phyloP scores from a whole-genome alignment of 2,329 filamentous ascomycete genomes.

The Colletotrichum karsti region DNA sequence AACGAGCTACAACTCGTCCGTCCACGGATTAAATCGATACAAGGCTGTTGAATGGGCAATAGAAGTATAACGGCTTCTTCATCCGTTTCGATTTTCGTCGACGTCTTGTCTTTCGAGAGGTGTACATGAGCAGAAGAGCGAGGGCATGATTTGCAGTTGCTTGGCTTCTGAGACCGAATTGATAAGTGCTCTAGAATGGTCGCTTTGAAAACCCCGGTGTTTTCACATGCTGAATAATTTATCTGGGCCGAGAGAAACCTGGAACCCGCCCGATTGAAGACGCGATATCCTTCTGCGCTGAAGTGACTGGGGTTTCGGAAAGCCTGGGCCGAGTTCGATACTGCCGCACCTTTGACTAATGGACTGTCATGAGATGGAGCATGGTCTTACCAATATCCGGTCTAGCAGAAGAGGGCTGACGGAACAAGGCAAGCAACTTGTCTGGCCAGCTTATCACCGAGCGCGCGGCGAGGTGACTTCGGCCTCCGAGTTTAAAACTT shows the following conservation, averaged over 20 bases:
- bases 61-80: too few relatives aligned
- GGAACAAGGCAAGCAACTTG: not conserved
- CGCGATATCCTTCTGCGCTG: not conserved
- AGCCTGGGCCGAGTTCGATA: not conserved
- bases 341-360: not conserved
- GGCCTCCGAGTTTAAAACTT: slow-evolving; percentile 1
- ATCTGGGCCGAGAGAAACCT: not conserved
- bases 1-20: too few relatives aligned
- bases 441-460: slow-evolving; percentile 12
- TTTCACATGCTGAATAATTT: not conserved
- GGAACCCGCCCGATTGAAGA: not conserved
- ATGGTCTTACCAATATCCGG: not conserved
- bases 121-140: too few relatives aligned
- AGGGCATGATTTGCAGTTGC: too few relatives aligned
- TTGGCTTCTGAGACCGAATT: too few relatives aligned
- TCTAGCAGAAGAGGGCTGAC: not conserved
- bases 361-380: not conserved
- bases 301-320: not conserved
- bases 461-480: not conserved
- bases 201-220: not conserved
- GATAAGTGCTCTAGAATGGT: not conserved
- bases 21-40: too few relatives aligned
- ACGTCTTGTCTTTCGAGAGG: too few relatives aligned
- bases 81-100: too few relatives aligned
- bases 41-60: too few relatives aligned